These are phyloP conservation scores for Trypanosoma grayi DNA, from an alignment of 208 protist genomes.

Conservation along the genomic window DNA sequence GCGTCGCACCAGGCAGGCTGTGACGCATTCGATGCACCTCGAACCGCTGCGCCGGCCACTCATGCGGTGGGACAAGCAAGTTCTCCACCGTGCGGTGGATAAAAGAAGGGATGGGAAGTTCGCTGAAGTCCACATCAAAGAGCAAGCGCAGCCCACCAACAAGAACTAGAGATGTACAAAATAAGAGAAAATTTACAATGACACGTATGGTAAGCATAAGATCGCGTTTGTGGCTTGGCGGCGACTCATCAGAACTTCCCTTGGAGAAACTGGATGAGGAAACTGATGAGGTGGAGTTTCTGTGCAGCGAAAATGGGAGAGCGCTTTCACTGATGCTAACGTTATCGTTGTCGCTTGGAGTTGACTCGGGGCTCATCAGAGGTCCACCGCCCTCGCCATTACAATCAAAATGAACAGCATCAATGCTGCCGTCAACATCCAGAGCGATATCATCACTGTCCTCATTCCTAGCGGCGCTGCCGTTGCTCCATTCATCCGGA, in stretches of 20 bases:
- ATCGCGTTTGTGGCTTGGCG: conserved; percentile 17
- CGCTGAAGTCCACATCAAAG: conserved; percentile 38
- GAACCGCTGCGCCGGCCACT: conserved; percentile 4
- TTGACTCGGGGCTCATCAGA: too few relatives aligned
- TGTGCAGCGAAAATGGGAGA: background rate
- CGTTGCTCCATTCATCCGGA: background rate
- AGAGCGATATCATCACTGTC: background rate
- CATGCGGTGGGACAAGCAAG: conserved; percentile 36
- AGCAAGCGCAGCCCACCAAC: conserved; percentile 41
- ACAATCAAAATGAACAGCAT: too few relatives aligned
- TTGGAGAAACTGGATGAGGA: background rate
- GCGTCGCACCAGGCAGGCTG: background rate
- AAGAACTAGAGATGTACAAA: conserved; percentile 37
- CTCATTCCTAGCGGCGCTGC: background rate
- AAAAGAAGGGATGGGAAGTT: conserved; percentile 41
- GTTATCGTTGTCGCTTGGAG: background rate
- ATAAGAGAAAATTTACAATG: conserved; percentile 37
- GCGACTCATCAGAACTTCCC: background rate
- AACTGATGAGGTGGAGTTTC: background rate
- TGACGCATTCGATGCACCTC: background rate
- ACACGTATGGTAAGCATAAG: conserved; percentile 37
- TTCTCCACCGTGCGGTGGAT: conserved; percentile 34
- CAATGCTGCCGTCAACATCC: background rate
- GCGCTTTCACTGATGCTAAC: background rate
- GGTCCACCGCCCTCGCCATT: too few relatives aligned